phyloP scores from a whole-genome alignment of 306 rosid genomes.

The Pachyrhizus erosus region DNA sequence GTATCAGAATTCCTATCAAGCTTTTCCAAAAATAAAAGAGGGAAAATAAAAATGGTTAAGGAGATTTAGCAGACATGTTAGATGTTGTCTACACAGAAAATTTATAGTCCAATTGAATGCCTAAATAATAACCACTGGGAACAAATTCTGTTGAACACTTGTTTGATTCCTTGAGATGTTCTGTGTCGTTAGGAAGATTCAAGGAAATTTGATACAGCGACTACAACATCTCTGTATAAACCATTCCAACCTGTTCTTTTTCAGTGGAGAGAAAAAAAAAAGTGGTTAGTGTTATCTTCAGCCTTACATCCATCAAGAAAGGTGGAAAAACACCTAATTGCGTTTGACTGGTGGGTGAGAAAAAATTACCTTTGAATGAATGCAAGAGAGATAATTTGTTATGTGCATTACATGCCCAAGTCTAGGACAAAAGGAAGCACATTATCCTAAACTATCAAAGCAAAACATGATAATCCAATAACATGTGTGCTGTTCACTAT shows the following conservation, averaged over 20 bases:
- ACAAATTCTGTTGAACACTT: constrained; percentile 5
- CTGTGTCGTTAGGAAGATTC: constrained; percentile 31
- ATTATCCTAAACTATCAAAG: constrained; percentile 14
- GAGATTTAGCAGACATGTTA: neutral
- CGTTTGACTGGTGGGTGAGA: constrained; percentile 53
- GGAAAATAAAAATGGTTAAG: neutral
- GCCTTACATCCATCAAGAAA: neutral
- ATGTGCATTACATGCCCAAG: neutral
- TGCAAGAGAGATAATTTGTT: neutral
- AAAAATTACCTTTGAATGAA: neutral
- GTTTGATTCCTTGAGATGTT: constrained; percentile 13
- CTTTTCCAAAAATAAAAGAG: neutral
- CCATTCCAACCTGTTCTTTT: constrained; percentile 69
- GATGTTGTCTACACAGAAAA: neutral
- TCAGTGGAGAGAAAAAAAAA: neutral
- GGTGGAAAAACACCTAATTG: neutral
- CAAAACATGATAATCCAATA: no score
- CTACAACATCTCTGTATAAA: constrained; percentile 65
- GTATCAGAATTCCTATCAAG: neutral
- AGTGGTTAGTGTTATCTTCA: neutral
- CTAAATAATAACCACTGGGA: neutral
- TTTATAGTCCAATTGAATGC: constrained; percentile 4
- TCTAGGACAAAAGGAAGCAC: constrained; percentile 15
- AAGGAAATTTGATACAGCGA: constrained; percentile 51
- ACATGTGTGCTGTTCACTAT: no score